A percentile compares a stretch with the other conserved stretches of the same genome.
phyloP scores from a whole-genome alignment of 2,329 filamentous ascomycete genomes.

The Exophiala dermatitidis region DNA sequence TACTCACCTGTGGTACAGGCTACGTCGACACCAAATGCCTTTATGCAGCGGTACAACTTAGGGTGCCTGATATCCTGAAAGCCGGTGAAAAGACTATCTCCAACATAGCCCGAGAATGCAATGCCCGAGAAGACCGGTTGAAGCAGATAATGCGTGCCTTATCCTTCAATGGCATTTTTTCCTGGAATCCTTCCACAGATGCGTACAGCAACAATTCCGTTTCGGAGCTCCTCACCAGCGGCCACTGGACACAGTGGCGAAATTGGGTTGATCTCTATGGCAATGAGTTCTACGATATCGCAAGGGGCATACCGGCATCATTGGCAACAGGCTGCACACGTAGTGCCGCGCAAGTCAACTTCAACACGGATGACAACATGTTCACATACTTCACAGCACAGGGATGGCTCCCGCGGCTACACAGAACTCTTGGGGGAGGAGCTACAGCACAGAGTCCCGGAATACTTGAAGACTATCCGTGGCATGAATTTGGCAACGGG shows the following conservation, averaged over 20 bases:
- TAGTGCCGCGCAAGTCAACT: slow-evolving; percentile 37
- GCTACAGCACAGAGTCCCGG: slow-evolving; percentile 36
- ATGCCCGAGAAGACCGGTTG: slow-evolving; percentile 29
- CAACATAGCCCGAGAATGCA: slow-evolving; percentile 19
- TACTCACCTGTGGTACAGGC: neutral
- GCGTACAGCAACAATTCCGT: slow-evolving; percentile 33
- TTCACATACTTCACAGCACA: slow-evolving; percentile 35
- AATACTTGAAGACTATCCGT: slow-evolving; percentile 39
- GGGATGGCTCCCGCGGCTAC: slow-evolving; percentile 33
- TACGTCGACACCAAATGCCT: slow-evolving; percentile 32
- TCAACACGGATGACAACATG: slow-evolving; percentile 37
- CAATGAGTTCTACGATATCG: slow-evolving; percentile 41
- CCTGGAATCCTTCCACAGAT: slow-evolving; percentile 27
- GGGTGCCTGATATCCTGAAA: slow-evolving; percentile 31
- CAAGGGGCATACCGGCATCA: slow-evolving; percentile 35
- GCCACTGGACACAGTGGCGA: slow-evolving; percentile 43
- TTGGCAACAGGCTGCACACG: slow-evolving; percentile 25
- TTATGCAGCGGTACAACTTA: slow-evolving; percentile 29
- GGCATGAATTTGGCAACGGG: slow-evolving; percentile 33
- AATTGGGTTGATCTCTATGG: slow-evolving; percentile 42
- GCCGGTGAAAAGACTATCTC: slow-evolving; percentile 22
- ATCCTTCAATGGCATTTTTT: slow-evolving; percentile 35
- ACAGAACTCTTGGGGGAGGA: slow-evolving; percentile 35
- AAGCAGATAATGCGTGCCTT: slow-evolving; percentile 32
- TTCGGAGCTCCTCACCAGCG: slow-evolving; percentile 31